Base-by-base conservation (phyloP, 2,329 filamentous ascomycete species). In the Exutisphaerella laricina region DNA sequence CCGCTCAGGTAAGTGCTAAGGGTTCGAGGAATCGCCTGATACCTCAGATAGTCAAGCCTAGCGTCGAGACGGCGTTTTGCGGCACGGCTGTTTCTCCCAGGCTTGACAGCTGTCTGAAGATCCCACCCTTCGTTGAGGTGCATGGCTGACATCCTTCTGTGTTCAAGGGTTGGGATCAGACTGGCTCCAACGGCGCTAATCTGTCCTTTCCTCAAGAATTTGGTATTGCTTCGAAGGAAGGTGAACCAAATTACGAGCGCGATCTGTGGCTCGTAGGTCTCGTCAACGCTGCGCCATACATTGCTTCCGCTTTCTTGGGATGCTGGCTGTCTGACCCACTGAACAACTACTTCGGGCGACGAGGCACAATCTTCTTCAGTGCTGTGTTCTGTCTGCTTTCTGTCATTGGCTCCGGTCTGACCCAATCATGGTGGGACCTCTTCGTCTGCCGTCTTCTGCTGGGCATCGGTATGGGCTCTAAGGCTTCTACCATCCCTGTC, bases 371-470 rank as follows among this genome's bases (percentile, higher is more conserved):
- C 12, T 45, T 31, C 42, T 37, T 49, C 21, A 39, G 29, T 17
- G 21, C 22, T 17, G 33, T 40, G 22, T 45, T 44, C 37, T 48
- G 29, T 26, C 34, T 43, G 10, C 22, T 37, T 22, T 36, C 44
- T 5, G 18, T 38, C 17, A 31, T 37, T 7, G 26, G 25, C 13
- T 46, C 43, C 8, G 39, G 72, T 0, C 56, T 77, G n/a, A 70
- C 71, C 12, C 75, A 80, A 48, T 75, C 74, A 82, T 89, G 85
- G 84, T 72, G 70, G 59, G 75, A 85, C 53, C 75, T 88, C 53
- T 72, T 89, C 41, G 70, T 77, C 33, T 80, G 77, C 39, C 79
- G 85, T 26, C 72, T 89, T 42, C 71, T 84, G 5, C 73, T 89
- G 41, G 86, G 86, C n/a, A 74, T 89, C 13, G 26, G 57, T 3